phyloP scores from a whole-genome alignment of 2,329 filamentous ascomycete species.

The Fusarium chlamydosporum region DNA sequence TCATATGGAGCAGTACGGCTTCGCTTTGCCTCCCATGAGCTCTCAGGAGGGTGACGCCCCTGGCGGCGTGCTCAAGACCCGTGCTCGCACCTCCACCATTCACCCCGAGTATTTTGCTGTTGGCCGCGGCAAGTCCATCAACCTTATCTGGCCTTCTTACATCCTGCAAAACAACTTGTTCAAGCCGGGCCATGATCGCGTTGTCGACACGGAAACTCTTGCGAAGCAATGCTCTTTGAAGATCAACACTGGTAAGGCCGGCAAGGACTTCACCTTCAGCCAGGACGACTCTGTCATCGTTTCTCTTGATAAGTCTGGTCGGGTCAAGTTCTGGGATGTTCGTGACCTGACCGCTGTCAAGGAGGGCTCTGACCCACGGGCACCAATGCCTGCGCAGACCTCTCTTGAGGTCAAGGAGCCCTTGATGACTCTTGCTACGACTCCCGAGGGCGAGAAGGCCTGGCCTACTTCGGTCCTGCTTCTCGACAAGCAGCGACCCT shows the following conservation, averaged over 20 bases:
- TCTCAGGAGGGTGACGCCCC: conserved; percentile 91
- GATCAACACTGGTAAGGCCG: conserved; percentile 97
- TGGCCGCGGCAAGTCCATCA: conserved; percentile 94
- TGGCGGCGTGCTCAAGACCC: conserved; percentile 93
- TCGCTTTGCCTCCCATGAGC: conserved; percentile 88
- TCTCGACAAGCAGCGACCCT: conserved; percentile 95
- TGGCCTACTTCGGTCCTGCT: conserved; percentile 97
- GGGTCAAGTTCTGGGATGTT: conserved; percentile 98
- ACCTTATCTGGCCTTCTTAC: conserved; percentile 81
- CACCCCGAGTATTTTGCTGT: conserved; percentile 96
- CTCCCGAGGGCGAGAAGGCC: conserved; percentile 89
- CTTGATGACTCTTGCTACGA: conserved; percentile 87
- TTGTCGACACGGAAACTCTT: conserved; percentile 89
- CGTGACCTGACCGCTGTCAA: conserved; percentile 76
- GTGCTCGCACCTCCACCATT: conserved; percentile 88
- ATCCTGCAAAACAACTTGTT: conserved; percentile 74
- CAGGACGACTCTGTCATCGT: conserved; percentile 96
- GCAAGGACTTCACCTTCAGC: conserved; percentile 98
- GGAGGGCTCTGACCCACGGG: conserved; percentile 65
- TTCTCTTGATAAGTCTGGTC: conserved; percentile 95
- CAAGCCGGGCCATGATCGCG: conserved; percentile 73
- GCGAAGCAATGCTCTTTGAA: conserved; percentile 89
- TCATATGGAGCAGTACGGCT: conserved; percentile 85
- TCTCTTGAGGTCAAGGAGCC: conserved; percentile 87
- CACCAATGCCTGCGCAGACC: conserved; percentile 67